phyloP scores from a whole-genome alignment of 1,284 basidiomycete species.

The Bjerkandera adusta region DNA sequence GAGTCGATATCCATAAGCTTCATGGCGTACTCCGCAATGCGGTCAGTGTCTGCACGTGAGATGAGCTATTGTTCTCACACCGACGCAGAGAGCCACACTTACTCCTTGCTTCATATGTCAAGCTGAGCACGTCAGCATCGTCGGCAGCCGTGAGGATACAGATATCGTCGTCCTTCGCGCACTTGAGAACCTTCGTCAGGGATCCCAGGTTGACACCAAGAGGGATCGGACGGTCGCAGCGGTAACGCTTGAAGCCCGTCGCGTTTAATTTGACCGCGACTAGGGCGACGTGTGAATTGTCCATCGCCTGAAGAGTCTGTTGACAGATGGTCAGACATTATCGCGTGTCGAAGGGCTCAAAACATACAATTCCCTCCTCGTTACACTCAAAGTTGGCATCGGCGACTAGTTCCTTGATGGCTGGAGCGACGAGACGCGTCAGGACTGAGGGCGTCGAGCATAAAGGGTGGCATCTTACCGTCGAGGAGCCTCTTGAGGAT shows the following conservation, averaged over 20 bases:
- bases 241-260: slow-evolving; percentile 83
- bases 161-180: slow-evolving; percentile 95
- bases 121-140: slow-evolving; percentile 86
- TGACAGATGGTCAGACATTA: slow-evolving; percentile 5
- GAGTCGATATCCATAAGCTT: slow-evolving; percentile 99
- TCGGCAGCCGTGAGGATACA: slow-evolving; percentile 92
- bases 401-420: slow-evolving; percentile 96
- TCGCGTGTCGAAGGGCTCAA: not conserved
- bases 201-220: slow-evolving; percentile 89
- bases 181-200: slow-evolving; percentile 95
- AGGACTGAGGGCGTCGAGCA: slow-evolving; percentile 7
- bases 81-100: slow-evolving; percentile 47
- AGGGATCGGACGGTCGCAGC: slow-evolving; percentile 93
- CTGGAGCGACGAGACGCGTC: slow-evolving; percentile 41
- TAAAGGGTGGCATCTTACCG: slow-evolving; percentile 45
- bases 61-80: slow-evolving; percentile 7
- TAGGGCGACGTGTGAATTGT: slow-evolving; percentile 99
- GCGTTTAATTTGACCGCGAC: slow-evolving; percentile 81
- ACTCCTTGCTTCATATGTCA: slow-evolving; percentile 92
- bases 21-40: slow-evolving; percentile 98
- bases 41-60: slow-evolving; percentile 71
- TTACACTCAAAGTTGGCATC: slow-evolving; percentile 99
- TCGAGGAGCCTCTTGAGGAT: slow-evolving; percentile 87
- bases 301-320: slow-evolving; percentile 93
- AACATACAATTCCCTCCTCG: slow-evolving; percentile 89